Conservation (phyloP, 1,139 yeast species). For the Maudiozyma humilis region DNA sequence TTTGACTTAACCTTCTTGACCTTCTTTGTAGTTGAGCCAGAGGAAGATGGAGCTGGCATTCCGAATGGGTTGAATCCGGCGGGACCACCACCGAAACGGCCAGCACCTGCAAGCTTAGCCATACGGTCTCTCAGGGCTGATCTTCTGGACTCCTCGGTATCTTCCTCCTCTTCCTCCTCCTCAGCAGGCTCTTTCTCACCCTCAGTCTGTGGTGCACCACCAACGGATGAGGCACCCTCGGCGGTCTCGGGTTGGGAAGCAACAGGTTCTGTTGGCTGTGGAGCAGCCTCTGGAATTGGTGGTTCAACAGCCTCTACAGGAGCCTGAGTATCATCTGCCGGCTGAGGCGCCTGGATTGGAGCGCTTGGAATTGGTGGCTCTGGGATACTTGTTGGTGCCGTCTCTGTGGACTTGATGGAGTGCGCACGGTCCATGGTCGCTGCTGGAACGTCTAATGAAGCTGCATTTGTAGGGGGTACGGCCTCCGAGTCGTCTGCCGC, state of each 20-base stretch:
- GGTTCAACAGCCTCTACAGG: not conserved
- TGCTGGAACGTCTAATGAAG: too few species aligned
- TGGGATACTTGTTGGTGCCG: not conserved
- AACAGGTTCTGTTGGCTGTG: not conserved
- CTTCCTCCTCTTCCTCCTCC: conserved; percentile 40
- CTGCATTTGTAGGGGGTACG: not conserved
- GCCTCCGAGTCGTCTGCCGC: not conserved
- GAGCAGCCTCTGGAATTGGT: not conserved
- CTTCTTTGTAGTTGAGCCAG: conserved; percentile 28
- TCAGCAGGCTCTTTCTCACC: conserved; percentile 5
- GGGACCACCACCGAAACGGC: conserved; percentile 80
- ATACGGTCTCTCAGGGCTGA: conserved; percentile 80
- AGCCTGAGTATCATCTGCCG: conserved; percentile 7
- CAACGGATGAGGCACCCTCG: not conserved
- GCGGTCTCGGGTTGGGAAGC: not conserved
- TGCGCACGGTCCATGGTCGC: too few species aligned
- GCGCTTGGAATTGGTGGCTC: conserved; percentile 4
- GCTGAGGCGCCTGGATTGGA: conserved; percentile 8
- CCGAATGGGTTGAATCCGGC: conserved; percentile 56
- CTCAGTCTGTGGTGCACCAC: conserved; percentile 9
- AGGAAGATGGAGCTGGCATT: conserved; percentile 34
- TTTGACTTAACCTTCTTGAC: conserved; percentile 7
- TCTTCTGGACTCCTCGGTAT: conserved; percentile 73
- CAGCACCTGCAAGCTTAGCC: conserved; percentile 93
- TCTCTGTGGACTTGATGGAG: too few species aligned